Evolutionary conservation across 345 rosid genomes (phyloP).

Genomic region (Gossypium stocksii): DNA sequence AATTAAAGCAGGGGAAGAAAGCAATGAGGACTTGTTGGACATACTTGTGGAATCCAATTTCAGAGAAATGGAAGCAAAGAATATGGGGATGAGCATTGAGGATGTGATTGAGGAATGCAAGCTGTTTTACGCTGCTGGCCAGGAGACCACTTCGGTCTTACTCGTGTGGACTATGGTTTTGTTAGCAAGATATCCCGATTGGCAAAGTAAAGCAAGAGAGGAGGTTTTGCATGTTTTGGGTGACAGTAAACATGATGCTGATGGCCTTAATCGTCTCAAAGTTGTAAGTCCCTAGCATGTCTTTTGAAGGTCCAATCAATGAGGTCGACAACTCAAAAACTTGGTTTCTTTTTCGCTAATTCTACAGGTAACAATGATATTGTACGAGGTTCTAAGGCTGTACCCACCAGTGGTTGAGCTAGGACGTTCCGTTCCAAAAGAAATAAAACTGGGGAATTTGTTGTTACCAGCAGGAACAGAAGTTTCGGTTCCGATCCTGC

Average conservation of each 20-base stretch:
- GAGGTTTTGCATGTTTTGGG: constrained; percentile 31
- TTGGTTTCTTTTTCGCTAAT: not conserved
- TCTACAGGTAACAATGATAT: constrained; percentile 30
- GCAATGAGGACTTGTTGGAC: constrained; percentile 29
- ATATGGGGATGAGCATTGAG: constrained; percentile 14
- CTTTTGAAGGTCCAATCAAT: too few relatives aligned
- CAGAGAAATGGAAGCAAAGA: constrained; percentile 25
- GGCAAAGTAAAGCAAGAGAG: constrained; percentile 35
- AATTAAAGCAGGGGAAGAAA: constrained; percentile 13
- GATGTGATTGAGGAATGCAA: constrained; percentile 37
- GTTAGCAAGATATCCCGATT: constrained; percentile 21
- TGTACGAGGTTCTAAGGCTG: constrained; percentile 37
- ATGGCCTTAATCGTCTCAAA: constrained; percentile 23
- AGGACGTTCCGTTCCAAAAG: constrained; percentile 13
- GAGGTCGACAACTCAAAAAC: not conserved
- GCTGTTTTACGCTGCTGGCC: constrained; percentile 35
- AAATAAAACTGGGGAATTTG: constrained; percentile 24
- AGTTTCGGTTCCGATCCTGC: constrained; percentile 16
- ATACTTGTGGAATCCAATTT: constrained; percentile 28
- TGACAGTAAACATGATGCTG: constrained; percentile 16
- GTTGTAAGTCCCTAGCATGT: constrained; percentile 13
- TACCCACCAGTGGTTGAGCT: constrained; percentile 29
- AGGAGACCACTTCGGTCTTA: constrained; percentile 29
- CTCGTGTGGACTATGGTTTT: constrained; percentile 35
- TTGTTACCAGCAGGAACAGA: constrained; percentile 24